Base-by-base conservation (phyloP, 495 filamentous ascomycete species). In the Paragyromitra xinjiangensis region DNA sequence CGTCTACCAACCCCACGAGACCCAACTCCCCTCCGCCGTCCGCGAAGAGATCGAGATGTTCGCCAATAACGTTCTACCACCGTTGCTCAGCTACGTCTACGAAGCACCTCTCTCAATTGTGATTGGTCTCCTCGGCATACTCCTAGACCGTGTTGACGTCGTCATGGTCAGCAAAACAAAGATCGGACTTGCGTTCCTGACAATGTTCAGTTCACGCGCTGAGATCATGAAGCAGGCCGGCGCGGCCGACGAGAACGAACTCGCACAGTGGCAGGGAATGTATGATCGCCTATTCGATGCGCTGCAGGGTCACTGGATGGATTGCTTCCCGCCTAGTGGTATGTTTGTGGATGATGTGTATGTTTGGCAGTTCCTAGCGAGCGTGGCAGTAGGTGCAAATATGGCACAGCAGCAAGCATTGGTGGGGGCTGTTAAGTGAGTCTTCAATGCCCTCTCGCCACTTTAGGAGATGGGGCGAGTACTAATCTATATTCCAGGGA, bases 291-390 rank as follows among this genome's bases (percentile, higher is more conserved):
- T 99, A 61, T 99, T 99, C 83, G 93, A 96, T 81, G 87, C 89
- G 6, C 85, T 97, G 22, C 94, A 98, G 83, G 92, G 92, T 14
- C 88, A 89, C 11, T 88, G 98, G 48, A 91, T 90, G 0, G 87
- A 91, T 67, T 90, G 97, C 68, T 98, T 99, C 89, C 93, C 94
- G 0, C 90, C 91, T 19, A 89, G 91, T 5, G 92, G 95, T 75
- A 92, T 90, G 75, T 87, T 92, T 19, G 91, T 91, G 61, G 92
- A 95, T 71, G 95, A 99, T 81, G 90, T 95, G 79, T 96, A 98
- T 80, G 94, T 98, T 16, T 99, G 95, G 95, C 94, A 98, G 83
- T 97, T 98, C 84, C 87, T 99, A 73, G 95, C 95, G 19, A 94
- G 94, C 8, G 91, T 96, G 73, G 95, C 95, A 55, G 94, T 97